Percentiles rank a stretch among this genome's conserved stretches.
phyloP scores from a whole-genome alignment of 2,329 filamentous ascomycete species.

The Pestalotiopsis sp. region DNA sequence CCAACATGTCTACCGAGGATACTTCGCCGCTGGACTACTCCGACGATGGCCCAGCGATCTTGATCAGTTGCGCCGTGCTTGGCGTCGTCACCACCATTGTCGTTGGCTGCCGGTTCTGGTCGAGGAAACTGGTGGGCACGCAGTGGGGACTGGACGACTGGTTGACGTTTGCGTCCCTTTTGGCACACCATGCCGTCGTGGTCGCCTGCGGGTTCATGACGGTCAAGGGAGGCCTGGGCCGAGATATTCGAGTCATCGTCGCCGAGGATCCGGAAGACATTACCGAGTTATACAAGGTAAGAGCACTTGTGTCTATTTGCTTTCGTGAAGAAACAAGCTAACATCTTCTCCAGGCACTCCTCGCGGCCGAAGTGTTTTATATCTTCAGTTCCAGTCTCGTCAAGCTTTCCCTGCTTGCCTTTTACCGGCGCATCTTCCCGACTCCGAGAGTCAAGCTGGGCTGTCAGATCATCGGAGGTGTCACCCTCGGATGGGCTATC shows the following conservation, averaged over 20 bases:
- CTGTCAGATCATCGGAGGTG: neutral
- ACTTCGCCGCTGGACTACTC: neutral
- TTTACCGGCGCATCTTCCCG: neutral
- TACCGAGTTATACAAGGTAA: neutral
- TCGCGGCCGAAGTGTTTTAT: neutral
- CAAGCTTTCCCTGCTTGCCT: neutral
- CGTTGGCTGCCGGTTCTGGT: neutral
- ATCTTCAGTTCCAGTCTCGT: neutral
- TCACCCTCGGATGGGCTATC: slow-evolving; percentile 15
- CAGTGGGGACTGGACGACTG: neutral
- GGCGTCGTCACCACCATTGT: neutral
- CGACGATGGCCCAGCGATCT: neutral
- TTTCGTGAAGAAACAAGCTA: no score
- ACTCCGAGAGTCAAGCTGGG: neutral
- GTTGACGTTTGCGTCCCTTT: neutral
- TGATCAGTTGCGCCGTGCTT: neutral
- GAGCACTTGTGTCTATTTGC: neutral
- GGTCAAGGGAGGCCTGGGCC: neutral
- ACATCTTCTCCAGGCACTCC: neutral
- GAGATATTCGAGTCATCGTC: neutral
- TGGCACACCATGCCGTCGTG: neutral
- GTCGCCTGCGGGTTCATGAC: neutral
- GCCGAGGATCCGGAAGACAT: neutral
- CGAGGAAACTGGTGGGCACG: neutral
- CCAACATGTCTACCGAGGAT: neutral